Evolutionary conservation across 164 flowering plant genomes (phyloP), one percentile per base, ranked within the genome.

Genomic region (Platanus orientalis): DNA sequence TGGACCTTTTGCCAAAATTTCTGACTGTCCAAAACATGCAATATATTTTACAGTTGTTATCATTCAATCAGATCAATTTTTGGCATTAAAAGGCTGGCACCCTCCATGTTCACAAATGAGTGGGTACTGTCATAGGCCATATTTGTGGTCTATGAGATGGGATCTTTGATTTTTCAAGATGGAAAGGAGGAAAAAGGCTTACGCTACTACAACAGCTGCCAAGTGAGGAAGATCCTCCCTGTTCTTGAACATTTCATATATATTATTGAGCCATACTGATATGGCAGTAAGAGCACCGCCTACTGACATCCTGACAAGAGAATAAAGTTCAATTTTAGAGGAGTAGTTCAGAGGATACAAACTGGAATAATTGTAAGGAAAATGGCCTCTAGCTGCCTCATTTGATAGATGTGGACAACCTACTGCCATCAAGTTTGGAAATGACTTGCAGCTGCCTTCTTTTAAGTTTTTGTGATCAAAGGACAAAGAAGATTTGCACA

Each of bases 221-320:
- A 94, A 32, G 48, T 83, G 87, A 69, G 98, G 98, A 75, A 90
- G 90, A 79, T 83, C 87, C 54, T 86, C 84, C 27, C 86, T 82
- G 51, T 65, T 73, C 36, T 13, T 32, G 42, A 83, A 75, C 83
- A 68, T 69, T 66, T 76, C 76, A 39, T 68, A 60, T 71, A 89
- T 77, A 54, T 83, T 63, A 68, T 89, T 87, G 20, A 90, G 74
- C 98, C 98, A 94, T 34, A 89, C 77, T 50, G 92, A 89, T 62
- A 88, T 66, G 42, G 97, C 96, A 9, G 95, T 83, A 71, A 78
- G 83, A 59, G 89, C 87, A 72, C 86, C 85, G 34, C 97, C 98
- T 69, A 86, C 83, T 74, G 90, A 93, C 97, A 93, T 85, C 85
- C 98, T 93, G 80, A 61, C 45, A 69, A 50, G 53, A 48, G 19